phyloP scores from a whole-genome alignment of 495 filamentous ascomycete genomes.

The Evansstolkia leycettana region DNA sequence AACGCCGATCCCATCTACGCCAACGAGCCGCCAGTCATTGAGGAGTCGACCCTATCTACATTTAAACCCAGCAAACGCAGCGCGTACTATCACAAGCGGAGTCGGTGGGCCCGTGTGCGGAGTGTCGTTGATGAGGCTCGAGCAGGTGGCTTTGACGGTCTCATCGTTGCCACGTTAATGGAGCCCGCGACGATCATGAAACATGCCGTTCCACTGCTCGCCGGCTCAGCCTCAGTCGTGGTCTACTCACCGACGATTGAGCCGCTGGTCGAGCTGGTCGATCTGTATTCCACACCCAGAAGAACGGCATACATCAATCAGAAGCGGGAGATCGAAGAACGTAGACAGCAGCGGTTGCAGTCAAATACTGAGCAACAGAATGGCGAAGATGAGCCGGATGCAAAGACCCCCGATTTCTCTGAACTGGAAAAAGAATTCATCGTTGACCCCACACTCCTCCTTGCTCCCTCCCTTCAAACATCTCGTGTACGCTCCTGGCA shows the following conservation, averaged over 20 bases:
- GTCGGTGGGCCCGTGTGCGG: slow-evolving; percentile 59
- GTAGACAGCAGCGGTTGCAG: slow-evolving; percentile 8
- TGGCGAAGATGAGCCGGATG: slow-evolving; percentile 12
- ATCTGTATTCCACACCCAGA: slow-evolving; percentile 66
- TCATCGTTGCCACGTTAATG: slow-evolving; percentile 72
- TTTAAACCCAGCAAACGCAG: slow-evolving; percentile 69
- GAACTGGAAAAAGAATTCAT: slow-evolving; percentile 58
- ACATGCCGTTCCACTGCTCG: slow-evolving; percentile 61
- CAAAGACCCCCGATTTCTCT: slow-evolving; percentile 30
- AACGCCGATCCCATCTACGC: slow-evolving; percentile 55
- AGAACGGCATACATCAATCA: slow-evolving; percentile 55
- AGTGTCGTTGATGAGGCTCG: slow-evolving; percentile 60
- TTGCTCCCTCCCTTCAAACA: slow-evolving; percentile 70
- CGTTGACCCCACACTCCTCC: slow-evolving; percentile 67
- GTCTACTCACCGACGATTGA: slow-evolving; percentile 74
- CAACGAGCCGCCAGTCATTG: slow-evolving; percentile 39
- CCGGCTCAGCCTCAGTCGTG: slow-evolving; percentile 73
- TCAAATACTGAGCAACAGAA: slow-evolving; percentile 1
- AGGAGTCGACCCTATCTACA: slow-evolving; percentile 41
- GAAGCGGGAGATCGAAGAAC: slow-evolving; percentile 22
- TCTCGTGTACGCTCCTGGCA: slow-evolving; percentile 69
- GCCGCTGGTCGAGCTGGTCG: slow-evolving; percentile 58
- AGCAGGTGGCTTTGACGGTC: slow-evolving; percentile 66
- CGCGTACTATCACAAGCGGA: slow-evolving; percentile 73
- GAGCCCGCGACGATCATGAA: slow-evolving; percentile 64